phyloP scores from a whole-genome alignment of 768 basidiomycete species.

The Agaricus blazei region DNA sequence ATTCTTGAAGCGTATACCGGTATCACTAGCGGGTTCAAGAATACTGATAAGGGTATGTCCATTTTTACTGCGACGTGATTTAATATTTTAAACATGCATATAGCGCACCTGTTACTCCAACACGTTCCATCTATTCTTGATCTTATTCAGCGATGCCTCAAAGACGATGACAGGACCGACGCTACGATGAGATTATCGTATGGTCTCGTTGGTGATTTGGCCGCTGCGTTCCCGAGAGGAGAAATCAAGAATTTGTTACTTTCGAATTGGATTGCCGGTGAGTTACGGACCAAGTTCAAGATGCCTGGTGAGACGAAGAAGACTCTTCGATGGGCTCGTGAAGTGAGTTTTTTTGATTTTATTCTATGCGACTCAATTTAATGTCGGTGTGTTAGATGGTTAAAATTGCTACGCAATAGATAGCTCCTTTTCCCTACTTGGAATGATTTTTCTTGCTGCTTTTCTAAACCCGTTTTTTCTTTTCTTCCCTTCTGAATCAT shows the following conservation, averaged over 20 bases:
- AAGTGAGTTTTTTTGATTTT: conserved; percentile 45
- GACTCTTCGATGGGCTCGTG: conserved; percentile 90
- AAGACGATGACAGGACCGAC: conserved; percentile 83
- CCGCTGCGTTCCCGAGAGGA: conserved; percentile 78
- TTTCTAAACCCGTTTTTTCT: background rate
- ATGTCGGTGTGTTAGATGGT: conserved; percentile 50
- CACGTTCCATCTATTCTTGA: conserved; percentile 75
- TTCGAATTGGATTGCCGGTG: conserved; percentile 70
- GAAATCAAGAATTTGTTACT: conserved; percentile 78
- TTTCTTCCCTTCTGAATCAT: conserved; percentile 24
- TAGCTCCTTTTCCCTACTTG: background rate
- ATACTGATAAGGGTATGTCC: conserved; percentile 67
- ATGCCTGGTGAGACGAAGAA: conserved; percentile 78
- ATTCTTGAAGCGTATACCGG: conserved; percentile 97
- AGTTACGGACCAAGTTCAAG: conserved; percentile 70
- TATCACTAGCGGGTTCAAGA: conserved; percentile 87
- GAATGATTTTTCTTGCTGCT: conserved; percentile 12
- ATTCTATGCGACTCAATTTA: background rate
- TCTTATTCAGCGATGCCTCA: conserved; percentile 69
- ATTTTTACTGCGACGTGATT: background rate
- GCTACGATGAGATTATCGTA: conserved; percentile 66
- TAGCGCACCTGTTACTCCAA: conserved; percentile 54
- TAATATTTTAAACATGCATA: background rate
- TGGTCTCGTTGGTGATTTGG: conserved; percentile 91
- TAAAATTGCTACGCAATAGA: conserved; percentile 74